phyloP scores from a whole-genome alignment of 129 eudicot species.

The Glebionis coronaria region DNA sequence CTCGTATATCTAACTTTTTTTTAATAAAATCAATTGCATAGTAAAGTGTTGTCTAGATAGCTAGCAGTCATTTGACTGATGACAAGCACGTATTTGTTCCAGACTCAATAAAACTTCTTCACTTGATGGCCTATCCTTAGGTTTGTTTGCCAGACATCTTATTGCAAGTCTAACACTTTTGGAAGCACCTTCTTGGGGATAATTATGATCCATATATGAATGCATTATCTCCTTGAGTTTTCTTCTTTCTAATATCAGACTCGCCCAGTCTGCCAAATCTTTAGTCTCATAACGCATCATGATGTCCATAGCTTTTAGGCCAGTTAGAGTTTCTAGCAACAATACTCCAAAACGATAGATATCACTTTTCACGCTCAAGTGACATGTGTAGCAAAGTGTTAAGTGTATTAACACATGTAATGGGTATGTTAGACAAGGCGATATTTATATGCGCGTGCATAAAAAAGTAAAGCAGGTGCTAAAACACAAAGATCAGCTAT shows the following conservation, averaged over 20 bases:
- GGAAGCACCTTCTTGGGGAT: conserved; percentile 8
- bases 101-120: conserved; percentile 27
- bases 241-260: background rate
- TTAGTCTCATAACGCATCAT: background rate
- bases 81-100: conserved; percentile 9
- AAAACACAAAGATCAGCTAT: too few species aligned
- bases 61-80: too few species aligned
- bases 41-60: too few species aligned
- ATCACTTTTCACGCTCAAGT: conserved; percentile 26
- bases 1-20: too few species aligned
- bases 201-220: conserved; percentile 9
- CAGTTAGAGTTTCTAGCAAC: conserved; percentile 37
- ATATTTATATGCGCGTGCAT: too few species aligned
- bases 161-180: conserved; percentile 4
- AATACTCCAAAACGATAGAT: conserved; percentile 37
- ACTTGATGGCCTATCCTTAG: conserved; percentile 15
- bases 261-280: conserved; percentile 14
- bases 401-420: too few species aligned
- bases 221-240: conserved; percentile 24
- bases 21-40: too few species aligned
- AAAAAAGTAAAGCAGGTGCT: too few species aligned
- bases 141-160: conserved; percentile 10
- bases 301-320: background rate
- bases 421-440: too few species aligned
- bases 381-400: too few species aligned